phyloP scores from a whole-genome alignment of 2,329 filamentous ascomycete species.

The Stagonosporopsis tanaceti region DNA sequence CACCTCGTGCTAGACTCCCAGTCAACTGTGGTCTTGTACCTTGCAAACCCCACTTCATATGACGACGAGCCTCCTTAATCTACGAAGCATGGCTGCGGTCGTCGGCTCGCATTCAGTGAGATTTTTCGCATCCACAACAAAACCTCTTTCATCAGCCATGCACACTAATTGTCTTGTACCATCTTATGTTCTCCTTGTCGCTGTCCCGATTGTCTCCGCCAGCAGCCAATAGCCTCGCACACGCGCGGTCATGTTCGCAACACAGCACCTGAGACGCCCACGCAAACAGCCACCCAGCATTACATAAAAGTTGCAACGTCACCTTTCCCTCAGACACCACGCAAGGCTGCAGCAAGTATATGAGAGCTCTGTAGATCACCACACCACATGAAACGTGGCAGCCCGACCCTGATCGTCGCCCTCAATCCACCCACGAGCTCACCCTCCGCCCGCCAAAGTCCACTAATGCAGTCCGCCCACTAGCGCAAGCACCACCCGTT shows the following conservation, averaged over 20 bases:
- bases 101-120: neutral
- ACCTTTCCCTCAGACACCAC: neutral
- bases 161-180: neutral
- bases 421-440: neutral
- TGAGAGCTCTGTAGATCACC: neutral
- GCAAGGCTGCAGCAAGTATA: neutral
- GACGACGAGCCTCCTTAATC: neutral
- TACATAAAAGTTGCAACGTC: neutral
- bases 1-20: slow-evolving; percentile 3
- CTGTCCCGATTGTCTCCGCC: neutral
- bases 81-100: neutral
- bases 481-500: neutral
- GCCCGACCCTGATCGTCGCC: neutral
- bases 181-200: neutral
- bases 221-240: neutral
- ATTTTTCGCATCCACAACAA: neutral
- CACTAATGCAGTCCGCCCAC: neutral
- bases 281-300: neutral
- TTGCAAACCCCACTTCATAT: neutral
- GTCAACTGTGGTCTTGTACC: neutral
- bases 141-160: neutral
- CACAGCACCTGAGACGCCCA: neutral
- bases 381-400: neutral
- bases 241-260: neutral
- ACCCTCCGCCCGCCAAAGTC: neutral